These are phyloP conservation scores for Heterobasidion occidentale DNA, from an alignment of 1,284 basidiomycete genomes.

Conservation along the genomic window DNA sequence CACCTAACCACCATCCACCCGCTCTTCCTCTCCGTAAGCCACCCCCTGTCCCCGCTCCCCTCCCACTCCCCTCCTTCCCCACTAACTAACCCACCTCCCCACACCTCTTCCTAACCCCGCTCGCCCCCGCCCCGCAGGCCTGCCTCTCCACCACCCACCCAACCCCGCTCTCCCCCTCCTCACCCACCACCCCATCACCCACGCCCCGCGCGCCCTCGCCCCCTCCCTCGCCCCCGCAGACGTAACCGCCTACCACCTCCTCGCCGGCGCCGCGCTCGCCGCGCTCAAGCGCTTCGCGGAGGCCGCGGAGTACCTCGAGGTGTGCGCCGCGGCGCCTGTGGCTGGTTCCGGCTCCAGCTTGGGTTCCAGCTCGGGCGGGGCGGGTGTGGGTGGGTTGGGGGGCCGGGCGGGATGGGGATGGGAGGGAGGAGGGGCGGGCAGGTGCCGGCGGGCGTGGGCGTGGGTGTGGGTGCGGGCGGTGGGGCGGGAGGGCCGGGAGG, in stretches of 20 bases:
- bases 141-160: slow-evolving; percentile 45
- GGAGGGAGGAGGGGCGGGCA: neutral
- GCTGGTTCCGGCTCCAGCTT: slow-evolving; percentile 2
- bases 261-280: slow-evolving; percentile 56
- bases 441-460: slow-evolving; percentile 4
- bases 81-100: slow-evolving; percentile 1
- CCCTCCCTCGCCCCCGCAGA: slow-evolving; percentile 61
- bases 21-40: slow-evolving; percentile 34
- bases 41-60: neutral
- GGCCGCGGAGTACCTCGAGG: slow-evolving; percentile 71
- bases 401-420: neutral
- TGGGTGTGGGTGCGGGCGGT: slow-evolving; percentile 7
- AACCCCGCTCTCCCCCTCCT: slow-evolving; percentile 50
- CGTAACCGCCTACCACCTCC: slow-evolving; percentile 72
- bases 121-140: slow-evolving; percentile 15
- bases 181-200: slow-evolving; percentile 39
- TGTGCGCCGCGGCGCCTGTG: slow-evolving; percentile 67
- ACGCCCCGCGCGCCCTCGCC: slow-evolving; percentile 41
- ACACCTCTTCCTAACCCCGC: neutral
- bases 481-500: slow-evolving; percentile 2
- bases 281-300: slow-evolving; percentile 54
- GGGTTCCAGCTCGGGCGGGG: neutral
- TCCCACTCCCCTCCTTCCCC: neutral
- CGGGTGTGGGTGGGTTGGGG: neutral
- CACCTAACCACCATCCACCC: slow-evolving; percentile 66